Conservation (phyloP, 345 rosid genomes). For the Populus simonii region DNA sequence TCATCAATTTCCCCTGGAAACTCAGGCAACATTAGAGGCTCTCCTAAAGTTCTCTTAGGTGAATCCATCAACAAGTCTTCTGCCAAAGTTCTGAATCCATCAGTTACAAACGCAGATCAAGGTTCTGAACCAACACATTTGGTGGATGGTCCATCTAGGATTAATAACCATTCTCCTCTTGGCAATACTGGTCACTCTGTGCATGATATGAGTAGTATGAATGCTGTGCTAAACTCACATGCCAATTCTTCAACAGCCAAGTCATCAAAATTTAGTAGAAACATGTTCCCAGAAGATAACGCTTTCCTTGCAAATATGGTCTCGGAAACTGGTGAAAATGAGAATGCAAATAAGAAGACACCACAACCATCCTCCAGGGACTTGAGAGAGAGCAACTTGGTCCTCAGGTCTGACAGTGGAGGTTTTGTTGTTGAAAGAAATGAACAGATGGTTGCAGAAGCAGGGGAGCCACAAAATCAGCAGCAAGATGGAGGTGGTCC, state of each 20-base stretch:
- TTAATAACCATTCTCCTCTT: constrained; percentile 12
- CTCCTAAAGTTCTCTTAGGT: constrained; percentile 22
- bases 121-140: constrained; percentile 22
- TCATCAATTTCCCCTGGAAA: constrained; percentile 35
- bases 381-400: constrained; percentile 18
- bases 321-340: constrained; percentile 13
- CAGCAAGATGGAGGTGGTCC: constrained; percentile 26
- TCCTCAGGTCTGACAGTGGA: constrained; percentile 8
- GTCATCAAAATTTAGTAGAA: constrained; percentile 22
- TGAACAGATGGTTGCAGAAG: constrained; percentile 13
- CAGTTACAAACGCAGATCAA: constrained; percentile 22
- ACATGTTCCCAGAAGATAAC: constrained; percentile 19
- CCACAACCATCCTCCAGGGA: constrained; percentile 18
- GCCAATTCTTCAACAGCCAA: constrained; percentile 24
- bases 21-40: constrained; percentile 26
- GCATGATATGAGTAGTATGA: constrained; percentile 11
- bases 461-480: constrained; percentile 12
- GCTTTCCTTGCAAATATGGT: constrained; percentile 12
- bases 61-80: constrained; percentile 21
- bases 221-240: constrained; percentile 23
- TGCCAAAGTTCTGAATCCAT: constrained; percentile 26
- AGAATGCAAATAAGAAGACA: constrained; percentile 13
- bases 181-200: constrained; percentile 19
- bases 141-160: constrained; percentile 15
- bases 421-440: constrained; percentile 10